A percentile compares a stretch with the other conserved stretches of the same genome.
Conservation (phyloP, 805 yeast species). For the Myxozyma nipponensis region DNA sequence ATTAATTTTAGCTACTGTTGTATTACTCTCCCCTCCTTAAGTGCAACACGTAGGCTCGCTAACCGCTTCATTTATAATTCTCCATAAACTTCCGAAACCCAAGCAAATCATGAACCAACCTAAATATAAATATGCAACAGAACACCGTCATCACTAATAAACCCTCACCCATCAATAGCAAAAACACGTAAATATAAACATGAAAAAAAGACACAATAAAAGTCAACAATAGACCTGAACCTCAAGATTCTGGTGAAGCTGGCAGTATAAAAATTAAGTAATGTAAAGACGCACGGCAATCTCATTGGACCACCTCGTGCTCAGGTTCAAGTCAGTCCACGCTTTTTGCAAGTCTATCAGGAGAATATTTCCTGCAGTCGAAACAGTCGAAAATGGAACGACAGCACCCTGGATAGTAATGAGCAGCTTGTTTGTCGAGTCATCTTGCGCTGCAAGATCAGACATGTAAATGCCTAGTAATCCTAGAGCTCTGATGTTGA, state of each 20-base stretch:
- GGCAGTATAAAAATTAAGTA: slow-evolving; percentile 8
- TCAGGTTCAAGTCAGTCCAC: slow-evolving; percentile 19
- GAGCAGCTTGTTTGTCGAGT: slow-evolving; percentile 7
- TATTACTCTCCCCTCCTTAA: too few relatives aligned
- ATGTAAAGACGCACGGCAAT: slow-evolving; percentile 18
- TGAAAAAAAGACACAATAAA: neutral
- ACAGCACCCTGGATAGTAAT: slow-evolving; percentile 26
- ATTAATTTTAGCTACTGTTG: too few relatives aligned
- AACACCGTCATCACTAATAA: neutral
- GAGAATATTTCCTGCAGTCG: slow-evolving; percentile 15
- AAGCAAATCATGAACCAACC: too few relatives aligned
- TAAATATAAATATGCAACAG: too few relatives aligned
- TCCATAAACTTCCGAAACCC: too few relatives aligned
- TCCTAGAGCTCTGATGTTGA: slow-evolving; percentile 23
- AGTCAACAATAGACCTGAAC: too few relatives aligned
- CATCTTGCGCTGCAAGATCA: slow-evolving; percentile 3
- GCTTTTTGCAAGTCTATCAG: slow-evolving; percentile 19
- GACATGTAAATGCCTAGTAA: slow-evolving; percentile 19
- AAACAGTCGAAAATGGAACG: slow-evolving; percentile 16
- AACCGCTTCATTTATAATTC: too few relatives aligned
- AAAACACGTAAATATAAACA: neutral
- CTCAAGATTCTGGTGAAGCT: too few relatives aligned
- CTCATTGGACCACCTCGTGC: slow-evolving; percentile 23
- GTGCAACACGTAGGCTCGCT: too few relatives aligned
- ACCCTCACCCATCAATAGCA: neutral